Evolutionary conservation across 768 basidiomycete genomes (phyloP), one percentile per base, ranked within the genome.

Genomic region (Amanita pallidorosea): DNA sequence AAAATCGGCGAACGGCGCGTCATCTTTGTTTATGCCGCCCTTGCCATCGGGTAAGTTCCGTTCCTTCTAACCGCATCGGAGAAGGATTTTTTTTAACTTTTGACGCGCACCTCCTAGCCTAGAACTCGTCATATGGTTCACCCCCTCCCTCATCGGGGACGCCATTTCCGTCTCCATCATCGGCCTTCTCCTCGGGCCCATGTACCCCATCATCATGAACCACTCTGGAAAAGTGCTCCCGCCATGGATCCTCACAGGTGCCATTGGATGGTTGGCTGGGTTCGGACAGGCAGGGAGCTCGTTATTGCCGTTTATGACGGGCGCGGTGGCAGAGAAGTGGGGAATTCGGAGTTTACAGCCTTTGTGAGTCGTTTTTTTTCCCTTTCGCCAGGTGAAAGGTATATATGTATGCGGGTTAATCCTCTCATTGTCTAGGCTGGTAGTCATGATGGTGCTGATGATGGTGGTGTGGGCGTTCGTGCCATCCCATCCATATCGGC

Each of bases 171-270:
- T 88, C 20, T 73, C 82, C 2, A 56, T 86, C 42, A 65, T 86
- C 13, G 87, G 86, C 15, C 44, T 87, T 7, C 63, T 87, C 20
- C 68, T 89, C n/a, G 87, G 85, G 0, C 85, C 85, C 2, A 77
- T 88, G 67, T 88, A 83, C 59, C 84, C 83, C 1, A 76, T 85
- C 40, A 71, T 78, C 7, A 80, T 91, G 78, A 86, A 84, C 59
- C 76, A 85, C 40, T 68, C 82, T 1, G 75, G 79, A 5, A 72
- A 79, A 1, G 70, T 89, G 47, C 64, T 93, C 7, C 90, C 89
- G 5, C 71, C 72, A 7, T 82, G 81, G 74, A 70, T 92, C 7
- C 70, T 88, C 23, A 76, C 72, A 41, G 77, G 74, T 20, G 72
- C 79, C 9, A 79, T 84, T 33, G 82, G 81, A 7, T 83, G 80